Evolutionary conservation across 2,329 filamentous ascomycete genomes (phyloP).

Genomic region (Fusarium secorum): DNA sequence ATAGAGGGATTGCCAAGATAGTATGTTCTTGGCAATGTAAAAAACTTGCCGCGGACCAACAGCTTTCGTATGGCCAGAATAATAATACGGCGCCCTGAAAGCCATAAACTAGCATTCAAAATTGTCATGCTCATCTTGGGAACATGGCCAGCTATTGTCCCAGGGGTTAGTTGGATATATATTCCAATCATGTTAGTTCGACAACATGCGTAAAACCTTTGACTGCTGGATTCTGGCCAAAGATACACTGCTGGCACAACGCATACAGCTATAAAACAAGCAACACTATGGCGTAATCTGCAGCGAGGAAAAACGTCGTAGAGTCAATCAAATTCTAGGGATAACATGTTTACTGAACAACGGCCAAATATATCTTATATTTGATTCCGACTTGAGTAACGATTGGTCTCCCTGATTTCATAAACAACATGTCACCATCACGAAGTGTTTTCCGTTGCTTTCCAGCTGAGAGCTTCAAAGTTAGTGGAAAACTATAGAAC

Average conservation of each 20-base stretch:
- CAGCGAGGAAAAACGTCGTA: not conserved
- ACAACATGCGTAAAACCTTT: not conserved
- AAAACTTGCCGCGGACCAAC: too few species aligned
- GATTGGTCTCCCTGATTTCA: not conserved
- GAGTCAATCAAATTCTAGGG: not conserved
- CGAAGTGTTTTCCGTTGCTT: not conserved
- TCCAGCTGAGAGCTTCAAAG: not conserved
- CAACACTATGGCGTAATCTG: not conserved
- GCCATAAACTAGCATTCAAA: accelerated
- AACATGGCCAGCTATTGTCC: not conserved
- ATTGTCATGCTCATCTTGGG: not conserved
- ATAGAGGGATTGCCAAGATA: accelerated
- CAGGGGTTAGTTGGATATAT: too few species aligned
- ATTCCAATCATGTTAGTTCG: accelerated
- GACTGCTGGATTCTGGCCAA: not conserved
- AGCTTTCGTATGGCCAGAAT: accelerated
- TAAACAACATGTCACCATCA: not conserved
- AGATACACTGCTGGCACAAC: too few species aligned
- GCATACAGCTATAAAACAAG: too few species aligned
- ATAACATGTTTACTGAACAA: not conserved
- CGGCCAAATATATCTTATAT: too few species aligned
- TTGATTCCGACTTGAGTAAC: too few species aligned
- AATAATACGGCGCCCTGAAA: too few species aligned
- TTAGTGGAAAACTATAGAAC: not conserved
- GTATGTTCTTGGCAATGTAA: not conserved